A percentile compares a stretch with the other conserved stretches of the same genome.
These are phyloP conservation scores for Coccomyxa sp. DNA, from an alignment of 139 green algal genomes.

Conservation along the genomic window DNA sequence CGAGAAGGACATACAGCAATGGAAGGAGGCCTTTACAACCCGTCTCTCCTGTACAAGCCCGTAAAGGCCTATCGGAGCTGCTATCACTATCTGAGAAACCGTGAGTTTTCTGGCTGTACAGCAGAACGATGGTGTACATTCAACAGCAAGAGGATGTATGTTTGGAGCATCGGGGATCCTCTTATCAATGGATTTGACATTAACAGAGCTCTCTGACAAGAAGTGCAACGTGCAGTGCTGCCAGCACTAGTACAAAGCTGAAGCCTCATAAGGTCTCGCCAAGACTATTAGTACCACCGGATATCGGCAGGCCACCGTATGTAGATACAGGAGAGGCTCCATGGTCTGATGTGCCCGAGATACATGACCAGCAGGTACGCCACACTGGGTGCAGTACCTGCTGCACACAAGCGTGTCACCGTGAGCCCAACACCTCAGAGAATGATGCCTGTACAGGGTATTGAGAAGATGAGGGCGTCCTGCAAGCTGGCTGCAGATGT, in stretches of 20 bases:
- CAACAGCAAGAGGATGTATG: neutral
- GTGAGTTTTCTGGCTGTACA: neutral
- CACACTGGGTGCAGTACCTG: neutral
- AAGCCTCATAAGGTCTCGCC: conserved; percentile 42
- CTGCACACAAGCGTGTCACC: neutral
- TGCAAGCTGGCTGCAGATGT: conserved; percentile 85
- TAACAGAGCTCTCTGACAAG: too few relatives aligned
- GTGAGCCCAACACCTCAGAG: neutral
- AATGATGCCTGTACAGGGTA: conserved; percentile 33
- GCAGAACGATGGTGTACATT: neutral
- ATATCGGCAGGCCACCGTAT: conserved; percentile 75
- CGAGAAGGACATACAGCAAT: too few relatives aligned
- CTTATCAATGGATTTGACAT: neutral
- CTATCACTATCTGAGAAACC: conserved; percentile 2
- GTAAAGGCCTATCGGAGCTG: conserved; percentile 29
- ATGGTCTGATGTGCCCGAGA: conserved; percentile 43
- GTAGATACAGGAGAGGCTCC: conserved; percentile 60
- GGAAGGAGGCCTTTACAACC: too few relatives aligned
- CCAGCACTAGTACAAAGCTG: too few relatives aligned
- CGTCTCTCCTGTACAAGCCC: conserved; percentile 13
- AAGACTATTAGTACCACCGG: conserved; percentile 48
- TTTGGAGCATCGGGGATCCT: neutral
- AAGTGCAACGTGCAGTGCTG: too few relatives aligned
- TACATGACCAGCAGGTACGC: conserved; percentile 54
- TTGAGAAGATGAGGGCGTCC: conserved; percentile 78